These are phyloP conservation scores for Pythium apleroticum DNA, from an alignment of 352 stramenopile species.

Conservation along the genomic window DNA sequence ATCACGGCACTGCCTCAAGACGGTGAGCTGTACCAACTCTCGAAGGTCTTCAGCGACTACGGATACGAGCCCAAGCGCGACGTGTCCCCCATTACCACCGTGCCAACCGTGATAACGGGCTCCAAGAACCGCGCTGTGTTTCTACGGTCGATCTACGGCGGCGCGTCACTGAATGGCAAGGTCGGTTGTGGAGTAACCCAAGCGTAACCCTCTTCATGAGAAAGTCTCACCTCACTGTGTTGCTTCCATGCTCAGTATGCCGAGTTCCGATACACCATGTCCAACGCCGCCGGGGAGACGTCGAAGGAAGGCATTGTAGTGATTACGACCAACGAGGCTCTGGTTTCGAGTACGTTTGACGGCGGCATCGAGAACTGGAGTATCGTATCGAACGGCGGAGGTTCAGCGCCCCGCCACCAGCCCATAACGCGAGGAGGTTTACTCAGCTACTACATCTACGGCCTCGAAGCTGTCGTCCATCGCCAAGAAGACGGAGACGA, in stretches of 20 bases:
- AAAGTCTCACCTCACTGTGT: neutral
- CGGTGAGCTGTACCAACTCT: conserved; percentile 88
- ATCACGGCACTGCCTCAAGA: conserved; percentile 85
- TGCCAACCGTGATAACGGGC: conserved; percentile 68
- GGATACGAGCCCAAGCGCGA: conserved; percentile 87
- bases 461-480: conserved; percentile 65
- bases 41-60: conserved; percentile 86
- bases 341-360: conserved; percentile 88
- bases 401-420: conserved; percentile 40
- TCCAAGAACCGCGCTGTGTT: conserved; percentile 89
- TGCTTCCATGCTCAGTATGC: conserved; percentile 50
- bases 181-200: conserved; percentile 26
- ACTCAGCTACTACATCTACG: conserved; percentile 91
- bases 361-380: conserved; percentile 76
- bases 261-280: conserved; percentile 87
- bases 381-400: conserved; percentile 65
- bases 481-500: conserved; percentile 69
- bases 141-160: conserved; percentile 58
- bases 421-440: conserved; percentile 62
- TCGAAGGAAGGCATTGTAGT: conserved; percentile 77
- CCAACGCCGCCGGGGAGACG: conserved; percentile 51
- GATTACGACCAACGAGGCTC: conserved; percentile 58
- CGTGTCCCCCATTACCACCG: conserved; percentile 48
- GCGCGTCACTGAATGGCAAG: conserved; percentile 58
- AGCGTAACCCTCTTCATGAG: neutral